Evolutionary conservation across 2,329 filamentous ascomycete species (phyloP).

Genomic region (Hymenoscyphus fructigenus): DNA sequence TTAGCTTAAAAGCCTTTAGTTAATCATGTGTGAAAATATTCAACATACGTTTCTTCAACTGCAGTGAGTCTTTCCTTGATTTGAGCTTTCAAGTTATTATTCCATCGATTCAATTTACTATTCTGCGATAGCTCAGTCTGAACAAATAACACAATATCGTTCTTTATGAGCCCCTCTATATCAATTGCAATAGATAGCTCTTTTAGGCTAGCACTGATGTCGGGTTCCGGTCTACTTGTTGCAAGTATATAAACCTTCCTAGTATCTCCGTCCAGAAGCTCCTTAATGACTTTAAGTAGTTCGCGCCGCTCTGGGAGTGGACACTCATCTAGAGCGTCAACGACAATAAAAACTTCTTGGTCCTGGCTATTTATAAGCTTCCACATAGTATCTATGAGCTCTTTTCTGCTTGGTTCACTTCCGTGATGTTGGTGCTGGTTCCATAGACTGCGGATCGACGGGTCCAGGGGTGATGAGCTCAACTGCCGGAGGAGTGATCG

Average conservation of each 20-base stretch:
- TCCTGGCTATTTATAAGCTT: neutral
- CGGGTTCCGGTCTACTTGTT: constrained; percentile 32
- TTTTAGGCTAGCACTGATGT: constrained; percentile 31
- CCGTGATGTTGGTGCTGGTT: neutral
- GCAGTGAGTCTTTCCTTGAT: constrained; percentile 20
- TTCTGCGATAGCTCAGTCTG: constrained; percentile 8
- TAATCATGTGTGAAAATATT: neutral
- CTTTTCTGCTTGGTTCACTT: neutral
- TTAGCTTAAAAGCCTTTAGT: neutral
- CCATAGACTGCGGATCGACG: neutral
- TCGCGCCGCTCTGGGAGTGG: neutral
- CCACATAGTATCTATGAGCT: neutral
- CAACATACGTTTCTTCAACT: neutral
- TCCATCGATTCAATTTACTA: constrained; percentile 30
- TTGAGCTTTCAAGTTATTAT: constrained; percentile 21
- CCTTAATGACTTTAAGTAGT: constrained; percentile 1
- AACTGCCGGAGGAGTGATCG: constrained; percentile 2
- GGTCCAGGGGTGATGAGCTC: constrained; percentile 1
- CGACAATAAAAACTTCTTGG: constrained; percentile 7
- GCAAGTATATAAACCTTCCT: constrained; percentile 13
- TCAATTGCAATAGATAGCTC: constrained; percentile 17
- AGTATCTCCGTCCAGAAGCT: neutral
- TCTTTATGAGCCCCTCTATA: neutral
- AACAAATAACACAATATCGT: constrained; percentile 6
- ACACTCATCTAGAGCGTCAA: constrained; percentile 10